Percentiles rank a stretch among this genome's conserved stretches.
These are phyloP conservation scores for Xerocomus alliaceus DNA, from an alignment of 1,284 basidiomycete species.

Conservation along the genomic window DNA sequence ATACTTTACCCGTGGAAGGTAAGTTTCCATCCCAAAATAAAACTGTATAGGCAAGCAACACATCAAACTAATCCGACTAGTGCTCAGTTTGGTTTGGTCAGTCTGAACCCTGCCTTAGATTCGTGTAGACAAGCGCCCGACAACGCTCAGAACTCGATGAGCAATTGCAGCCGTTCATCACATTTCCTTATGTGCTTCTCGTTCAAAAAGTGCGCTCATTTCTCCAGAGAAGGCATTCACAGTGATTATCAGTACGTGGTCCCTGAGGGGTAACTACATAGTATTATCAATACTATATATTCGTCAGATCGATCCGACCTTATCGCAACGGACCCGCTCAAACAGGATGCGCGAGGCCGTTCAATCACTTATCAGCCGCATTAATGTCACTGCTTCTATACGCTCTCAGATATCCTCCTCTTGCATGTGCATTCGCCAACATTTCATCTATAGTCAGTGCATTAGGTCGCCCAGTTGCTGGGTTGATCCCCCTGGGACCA, in stretches of 20 bases:
- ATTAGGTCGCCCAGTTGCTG: not conserved
- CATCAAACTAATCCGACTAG: conserved; percentile 7
- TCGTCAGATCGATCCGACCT: conserved; percentile 29
- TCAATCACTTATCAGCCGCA: conserved; percentile 22
- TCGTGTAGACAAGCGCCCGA: not conserved
- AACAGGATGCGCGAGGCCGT: conserved; percentile 18
- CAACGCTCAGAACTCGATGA: not conserved
- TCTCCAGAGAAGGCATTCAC: not conserved
- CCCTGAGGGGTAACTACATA: conserved; percentile 14
- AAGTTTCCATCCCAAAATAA: not conserved
- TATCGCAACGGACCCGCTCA: conserved; percentile 20
- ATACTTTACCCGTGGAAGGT: not conserved
- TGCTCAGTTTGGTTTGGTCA: not conserved
- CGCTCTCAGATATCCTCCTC: not conserved
- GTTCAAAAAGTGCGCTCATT: not conserved
- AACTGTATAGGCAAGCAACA: not conserved
- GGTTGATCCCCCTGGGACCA: not conserved
- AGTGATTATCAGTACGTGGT: conserved; percentile 22
- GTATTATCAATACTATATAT: not conserved
- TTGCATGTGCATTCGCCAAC: not conserved
- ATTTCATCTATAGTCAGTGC: conserved; percentile 12
- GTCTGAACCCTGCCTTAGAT: not conserved
- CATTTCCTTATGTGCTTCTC: not conserved
- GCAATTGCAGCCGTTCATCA: not conserved
- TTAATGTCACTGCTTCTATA: conserved; percentile 7